Base-by-base conservation (phyloP, 2,329 filamentous ascomycete genomes). In the Fusarium musae region DNA sequence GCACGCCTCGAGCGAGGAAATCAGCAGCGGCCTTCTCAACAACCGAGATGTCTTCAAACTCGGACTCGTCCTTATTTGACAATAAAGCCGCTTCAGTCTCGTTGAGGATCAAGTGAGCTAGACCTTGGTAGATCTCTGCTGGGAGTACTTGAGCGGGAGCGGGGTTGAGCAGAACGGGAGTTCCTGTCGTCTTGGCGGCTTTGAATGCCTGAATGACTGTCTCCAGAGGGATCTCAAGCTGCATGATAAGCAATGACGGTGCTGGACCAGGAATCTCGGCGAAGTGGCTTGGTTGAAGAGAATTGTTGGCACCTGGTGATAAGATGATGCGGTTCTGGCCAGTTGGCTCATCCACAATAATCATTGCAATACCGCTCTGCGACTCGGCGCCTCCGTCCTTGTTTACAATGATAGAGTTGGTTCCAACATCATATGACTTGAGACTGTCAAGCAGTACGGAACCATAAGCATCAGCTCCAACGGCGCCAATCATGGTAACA, bases 81-180 rank as follows among this genome's bases (percentile, higher is more conserved):
- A 97, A 86, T 44, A 95, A 88, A 12, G 91, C 88, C 6, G 95
- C 93, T 84, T 98, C 95, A 2, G 92, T 96, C 84, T 98, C 95
- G 78, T 98, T 98, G 76, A 98, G 88, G 46, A 98, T 89, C 43
- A 98, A 85, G 77, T 97, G 94, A 34, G 91, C 90, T 30, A 98
- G 86, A 0, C 88, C 89, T 11, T 80, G 76, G 79, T 93, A 96
- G 9, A 90, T 90, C 26, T 89, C 86, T 0, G 85, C 84, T 1
- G 93, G 94, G 3, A 97, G 83, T 5, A 84, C 81, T 47, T 91
- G 87, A 4, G 95, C 94, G 5, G 93, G 93, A 3, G 95, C 95
- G 12, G 95, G 95, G 81, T 98, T 98, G 69, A 97, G 87, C 50
- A 98, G 87, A 1, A 96, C 92, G 30, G 88, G 85, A 2, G 93